Evolutionary conservation across 176 grass and related monocot species (phyloP), one percentile per base, ranked within the genome.

Genomic region (Oryza rufipogon): DNA sequence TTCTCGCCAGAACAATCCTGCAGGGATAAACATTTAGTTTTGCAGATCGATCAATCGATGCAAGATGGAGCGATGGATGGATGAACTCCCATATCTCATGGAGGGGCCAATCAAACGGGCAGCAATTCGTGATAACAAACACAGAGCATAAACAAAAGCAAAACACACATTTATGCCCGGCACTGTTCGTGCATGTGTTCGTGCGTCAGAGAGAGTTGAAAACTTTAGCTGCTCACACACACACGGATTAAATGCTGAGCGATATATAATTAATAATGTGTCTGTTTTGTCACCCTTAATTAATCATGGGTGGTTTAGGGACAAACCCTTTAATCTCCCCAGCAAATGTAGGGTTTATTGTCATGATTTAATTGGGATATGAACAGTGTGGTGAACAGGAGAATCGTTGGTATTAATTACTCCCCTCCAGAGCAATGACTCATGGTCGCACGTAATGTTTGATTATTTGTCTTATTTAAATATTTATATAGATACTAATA

Each of bases 91-190:
- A 41, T 8, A 41, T 7, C 39, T 7, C 39, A 33, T 32, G 47
- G 33, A 5, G 34, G 74, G 74, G 1, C 34, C 46, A 28, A 15
- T 19, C 32, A 45, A 28, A 28, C n/a, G 11, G 63, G 30, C 73
- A 76, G 12, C 80, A 73, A 60, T 30, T 17, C 51, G 49, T 7
- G 68, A 8, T 2, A 68, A 68, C 28, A 34, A 42, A 42, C 32
- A 42, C 20, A 26, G 47, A n/a, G 75, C 38, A 71, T 8, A 51
- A 22, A 19, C 3, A 2, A 14, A 42, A 13, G 48, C 76, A 87
- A 87, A 60, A 65, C 79, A 77, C 73, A 87, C 73, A 87, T 71
- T 87, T 87, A 81, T 76, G 85, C 68, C 78, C 25, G 17, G 22
- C 33, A 81, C 78, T 87, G 71, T 87, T 81, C 0, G 61, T 42